Evolutionary conservation across 2,329 filamentous ascomycete genomes (phyloP).

Genomic region (Xenosphaeropsis pyriputrescens): DNA sequence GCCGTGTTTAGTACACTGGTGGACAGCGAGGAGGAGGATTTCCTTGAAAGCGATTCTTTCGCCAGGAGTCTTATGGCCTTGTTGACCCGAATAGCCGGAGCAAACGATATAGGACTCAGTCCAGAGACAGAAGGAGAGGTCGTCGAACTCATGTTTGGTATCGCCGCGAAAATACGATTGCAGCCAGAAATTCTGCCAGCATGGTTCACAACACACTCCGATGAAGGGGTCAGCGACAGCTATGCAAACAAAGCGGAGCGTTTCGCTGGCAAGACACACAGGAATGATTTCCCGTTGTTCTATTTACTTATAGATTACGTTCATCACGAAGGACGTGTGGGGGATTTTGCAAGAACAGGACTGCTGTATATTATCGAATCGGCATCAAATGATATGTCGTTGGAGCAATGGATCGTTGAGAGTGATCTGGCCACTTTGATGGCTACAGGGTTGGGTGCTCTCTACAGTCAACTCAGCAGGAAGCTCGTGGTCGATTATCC

Average conservation of each 20-base stretch:
- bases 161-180: conserved; percentile 88
- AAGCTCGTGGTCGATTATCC: conserved; percentile 72
- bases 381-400: conserved; percentile 62
- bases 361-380: conserved; percentile 92
- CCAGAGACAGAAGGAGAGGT: conserved; percentile 77
- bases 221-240: conserved; percentile 15
- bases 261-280: conserved; percentile 74
- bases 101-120: conserved; percentile 57
- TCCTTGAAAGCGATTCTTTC: conserved; percentile 76
- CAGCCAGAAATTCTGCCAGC: conserved; percentile 75
- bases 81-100: conserved; percentile 62
- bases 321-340: conserved; percentile 84
- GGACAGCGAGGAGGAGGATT: conserved; percentile 92
- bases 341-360: conserved; percentile 90
- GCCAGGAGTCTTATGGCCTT: conserved; percentile 79
- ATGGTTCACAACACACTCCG: conserved; percentile 66
- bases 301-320: conserved; percentile 95
- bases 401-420: conserved; percentile 95
- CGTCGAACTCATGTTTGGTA: conserved; percentile 87
- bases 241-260: conserved; percentile 38
- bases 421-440: conserved; percentile 93
- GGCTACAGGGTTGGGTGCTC: conserved; percentile 82
- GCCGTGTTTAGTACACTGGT: conserved; percentile 82
- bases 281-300: conserved; percentile 89
- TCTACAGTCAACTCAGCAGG: conserved; percentile 51